Base-by-base conservation (phyloP, 2,329 filamentous ascomycete species). In the Aspergillus intermedius region DNA sequence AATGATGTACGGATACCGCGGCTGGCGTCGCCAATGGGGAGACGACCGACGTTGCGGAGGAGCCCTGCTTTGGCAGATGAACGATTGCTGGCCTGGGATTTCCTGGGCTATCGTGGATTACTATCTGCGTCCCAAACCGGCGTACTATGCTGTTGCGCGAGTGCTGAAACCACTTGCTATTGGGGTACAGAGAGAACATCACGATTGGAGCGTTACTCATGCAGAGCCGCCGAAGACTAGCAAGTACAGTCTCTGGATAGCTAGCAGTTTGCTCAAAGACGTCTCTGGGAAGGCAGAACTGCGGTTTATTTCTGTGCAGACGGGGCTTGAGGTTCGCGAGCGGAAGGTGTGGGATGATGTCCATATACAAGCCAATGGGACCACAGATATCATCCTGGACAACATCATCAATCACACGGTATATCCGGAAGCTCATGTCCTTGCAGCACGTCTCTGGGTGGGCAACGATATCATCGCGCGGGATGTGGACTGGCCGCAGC, bases 51-150 rank as follows among this genome's bases (percentile, higher is more conserved):
- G 71, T 50, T 75, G 73, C 50, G 71, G 70, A 13, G 73, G 73
- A 39, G 70, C 71, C 12, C 60, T 76, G 15, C 64, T 75, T 8
- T 76, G 73, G 73, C 73, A 76, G 50, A 55, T 74, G 41, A 74
- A 75, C 43, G 73, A 75, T 50, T 75, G 72, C 66, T 83, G 79
- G 79, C 80, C 80, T 2, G 77, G 77, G 15, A 82, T 78, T 32
- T 81, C 77, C 5, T 83, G 80, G 80, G 75, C 79, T 2, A 81
- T 83, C 52, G 75, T 79, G 15, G 80, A 83, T 61, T 83, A 82
- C 60, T 82, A 79, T 59, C 71, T 77, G 42, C 74, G 79, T 17
- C 80, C 79, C 41, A 83, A 83, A 62, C 77, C 78, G 23, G 79
- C 79, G 23, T 83, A 80, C 64, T 83, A 82, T 54, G 77, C 79